Base-by-base conservation (phyloP, 1,284 basidiomycete species). In the Ustilago cynodontis region DNA sequence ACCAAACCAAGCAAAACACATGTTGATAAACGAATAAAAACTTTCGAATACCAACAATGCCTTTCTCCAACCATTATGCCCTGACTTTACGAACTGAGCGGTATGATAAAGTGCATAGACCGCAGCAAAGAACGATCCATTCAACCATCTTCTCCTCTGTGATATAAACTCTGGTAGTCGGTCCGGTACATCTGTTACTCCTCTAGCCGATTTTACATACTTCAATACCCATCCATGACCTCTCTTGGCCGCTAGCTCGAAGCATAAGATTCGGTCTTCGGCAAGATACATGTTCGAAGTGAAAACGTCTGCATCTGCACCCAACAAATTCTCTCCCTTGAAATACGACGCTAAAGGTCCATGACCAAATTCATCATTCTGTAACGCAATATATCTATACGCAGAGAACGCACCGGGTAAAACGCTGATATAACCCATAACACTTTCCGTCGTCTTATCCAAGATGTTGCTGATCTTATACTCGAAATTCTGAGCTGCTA, bases 261-360 rank as follows among this genome's bases (percentile, higher is more conserved):
- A 99, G 84, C 96, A 99, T 37, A 82, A 47, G 60, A 99, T 98
- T 66, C 97, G 93, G 90, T 96, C 87, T 64, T 87, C 86, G 37
- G 74, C 84, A 14, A 85, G 78, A 47, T 85, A 84, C 83, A 84
- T 84, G 79, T 89, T 89, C 43, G 93, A 94, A 0, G 94, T 97
- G 86, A 98, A 98, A 45, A 98, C 94, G 83, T 97, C 94, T 0
- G 95, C 94, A 81, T 97, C 94, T 24, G 91, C 90, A 9, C 94
- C 94, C 77, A 94, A 91, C 53, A 98, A 87, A 35, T 93, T 91
- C 86, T 99, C 97, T 29, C 97, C 96, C 85, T 97, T 95, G 89
- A 99, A 99, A 87, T 99, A 99, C 0, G 93, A 94, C 0, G 93
- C 93, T 0, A 99, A 88, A 0, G 97, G 97, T 0, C 96, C 97